A percentile compares a stretch with the other conserved stretches of the same genome.
Conservation (phyloP, 805 yeast genomes). For the Saccharomycopsis capsularis region DNA sequence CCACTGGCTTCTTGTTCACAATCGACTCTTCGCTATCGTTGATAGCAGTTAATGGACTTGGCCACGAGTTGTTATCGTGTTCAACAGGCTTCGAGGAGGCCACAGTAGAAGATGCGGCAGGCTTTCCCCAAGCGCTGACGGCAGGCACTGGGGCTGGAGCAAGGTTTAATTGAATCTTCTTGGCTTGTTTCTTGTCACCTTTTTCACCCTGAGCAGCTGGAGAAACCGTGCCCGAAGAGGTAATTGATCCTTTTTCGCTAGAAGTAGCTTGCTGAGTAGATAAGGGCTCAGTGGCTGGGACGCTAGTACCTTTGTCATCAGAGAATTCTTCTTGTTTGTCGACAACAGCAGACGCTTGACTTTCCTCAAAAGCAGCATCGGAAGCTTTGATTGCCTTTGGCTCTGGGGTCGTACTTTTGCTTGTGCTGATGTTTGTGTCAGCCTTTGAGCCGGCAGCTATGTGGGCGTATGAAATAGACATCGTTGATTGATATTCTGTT, state of each 20-base stretch:
- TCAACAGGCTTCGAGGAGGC: slow-evolving; percentile 19
- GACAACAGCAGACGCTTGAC: not conserved
- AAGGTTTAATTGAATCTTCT: slow-evolving; percentile 13
- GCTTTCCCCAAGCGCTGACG: slow-evolving; percentile 53
- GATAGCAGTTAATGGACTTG: slow-evolving; percentile 8
- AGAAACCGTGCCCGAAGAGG: not conserved
- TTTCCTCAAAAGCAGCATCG: not conserved
- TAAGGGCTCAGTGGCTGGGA: not conserved
- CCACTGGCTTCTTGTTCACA: slow-evolving; percentile 24
- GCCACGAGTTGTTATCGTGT: slow-evolving; percentile 13
- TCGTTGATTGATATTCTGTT: too few relatives aligned
- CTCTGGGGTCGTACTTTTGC: not conserved
- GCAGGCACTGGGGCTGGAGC: slow-evolving; percentile 65
- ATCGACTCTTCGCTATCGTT: slow-evolving; percentile 2
- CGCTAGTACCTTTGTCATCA: not conserved
- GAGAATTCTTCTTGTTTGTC: not conserved
- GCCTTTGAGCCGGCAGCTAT: slow-evolving; percentile 16
- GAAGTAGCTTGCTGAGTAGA: not conserved
- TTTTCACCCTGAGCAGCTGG: not conserved
- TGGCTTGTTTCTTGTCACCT: slow-evolving; percentile 3
- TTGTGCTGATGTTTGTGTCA: not conserved
- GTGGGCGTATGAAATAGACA: slow-evolving; percentile 18
- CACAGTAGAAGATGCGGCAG: slow-evolving; percentile 26
- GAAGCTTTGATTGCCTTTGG: not conserved
- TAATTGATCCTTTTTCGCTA: not conserved